phyloP scores from a whole-genome alignment of 2,329 filamentous ascomycete species.

The Paracoccidioides lutzii region DNA sequence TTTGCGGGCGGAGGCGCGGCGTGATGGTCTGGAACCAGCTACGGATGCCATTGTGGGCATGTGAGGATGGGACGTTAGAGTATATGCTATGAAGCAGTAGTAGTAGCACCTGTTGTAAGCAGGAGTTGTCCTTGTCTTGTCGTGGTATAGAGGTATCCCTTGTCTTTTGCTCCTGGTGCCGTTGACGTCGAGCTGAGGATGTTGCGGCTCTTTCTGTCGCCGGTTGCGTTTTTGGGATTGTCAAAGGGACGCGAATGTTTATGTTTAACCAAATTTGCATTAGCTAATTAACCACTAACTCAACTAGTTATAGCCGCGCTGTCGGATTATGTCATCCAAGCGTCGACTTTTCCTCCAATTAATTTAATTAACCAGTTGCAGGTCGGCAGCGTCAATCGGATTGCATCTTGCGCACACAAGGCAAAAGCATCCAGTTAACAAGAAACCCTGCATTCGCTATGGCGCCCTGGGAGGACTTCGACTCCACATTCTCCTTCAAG shows the following conservation, averaged over 20 bases:
- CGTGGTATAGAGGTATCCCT: background rate
- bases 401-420: background rate
- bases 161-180: background rate
- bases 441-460: conserved; percentile 13
- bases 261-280: conserved; percentile 10
- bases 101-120: background rate
- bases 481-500: conserved; percentile 52
- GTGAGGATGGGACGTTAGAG: background rate
- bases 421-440: background rate
- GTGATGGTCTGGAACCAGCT: conserved; percentile 37
- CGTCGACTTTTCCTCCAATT: too few species aligned
- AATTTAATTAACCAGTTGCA: too few species aligned
- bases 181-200: conserved; percentile 6
- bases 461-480: conserved; percentile 48
- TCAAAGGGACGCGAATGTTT: conserved; percentile 7
- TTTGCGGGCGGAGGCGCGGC: conserved; percentile 51
- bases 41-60: conserved; percentile 26
- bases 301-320: background rate
- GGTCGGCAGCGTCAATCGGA: too few species aligned
- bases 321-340: conserved; percentile 4
- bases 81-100: background rate
- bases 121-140: background rate
- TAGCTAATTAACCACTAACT: background rate
- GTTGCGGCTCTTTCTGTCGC: background rate
- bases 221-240: background rate